phyloP scores from a whole-genome alignment of 768 basidiomycete species.

The Terana coerulea region DNA sequence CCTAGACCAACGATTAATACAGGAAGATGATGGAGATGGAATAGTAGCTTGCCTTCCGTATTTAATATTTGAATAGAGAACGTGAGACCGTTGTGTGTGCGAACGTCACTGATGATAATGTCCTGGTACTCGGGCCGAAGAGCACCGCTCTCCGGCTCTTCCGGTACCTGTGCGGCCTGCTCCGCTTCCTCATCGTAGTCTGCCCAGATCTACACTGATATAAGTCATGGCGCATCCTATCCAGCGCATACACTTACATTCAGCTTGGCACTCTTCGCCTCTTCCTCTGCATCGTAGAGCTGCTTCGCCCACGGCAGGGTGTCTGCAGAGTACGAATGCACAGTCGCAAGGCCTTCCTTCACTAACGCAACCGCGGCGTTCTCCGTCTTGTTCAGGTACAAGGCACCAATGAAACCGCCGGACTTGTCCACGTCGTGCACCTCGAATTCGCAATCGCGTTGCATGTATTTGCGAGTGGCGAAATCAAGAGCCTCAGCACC shows the following conservation, averaged over 20 bases:
- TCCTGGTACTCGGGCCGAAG: conserved; percentile 87
- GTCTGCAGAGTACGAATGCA: conserved; percentile 88
- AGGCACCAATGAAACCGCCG: conserved; percentile 90
- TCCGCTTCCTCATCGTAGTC: conserved; percentile 76
- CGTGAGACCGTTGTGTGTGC: conserved; percentile 64
- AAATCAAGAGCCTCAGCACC: conserved; percentile 83
- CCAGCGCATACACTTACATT: conserved; percentile 51
- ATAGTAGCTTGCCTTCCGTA: conserved; percentile 64
- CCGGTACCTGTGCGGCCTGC: conserved; percentile 40
- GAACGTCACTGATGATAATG: conserved; percentile 86
- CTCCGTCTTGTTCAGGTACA: conserved; percentile 81
- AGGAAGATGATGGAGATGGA: neutral
- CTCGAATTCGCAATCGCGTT: conserved; percentile 92
- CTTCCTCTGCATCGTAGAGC: conserved; percentile 82
- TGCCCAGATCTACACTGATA: conserved; percentile 68
- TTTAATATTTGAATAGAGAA: conserved; percentile 96
- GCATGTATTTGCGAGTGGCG: conserved; percentile 78
- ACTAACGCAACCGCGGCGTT: conserved; percentile 85
- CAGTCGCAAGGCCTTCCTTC: conserved; percentile 82
- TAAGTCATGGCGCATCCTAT: neutral
- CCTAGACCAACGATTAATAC: conserved; percentile 41
- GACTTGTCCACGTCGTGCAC: conserved; percentile 90
- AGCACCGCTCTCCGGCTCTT: conserved; percentile 44
- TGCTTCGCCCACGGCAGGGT: conserved; percentile 74
- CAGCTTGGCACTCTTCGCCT: conserved; percentile 74